These are phyloP conservation scores for Linanthus parryae DNA, from an alignment of 148 eudicot genomes.

Conservation along the genomic window DNA sequence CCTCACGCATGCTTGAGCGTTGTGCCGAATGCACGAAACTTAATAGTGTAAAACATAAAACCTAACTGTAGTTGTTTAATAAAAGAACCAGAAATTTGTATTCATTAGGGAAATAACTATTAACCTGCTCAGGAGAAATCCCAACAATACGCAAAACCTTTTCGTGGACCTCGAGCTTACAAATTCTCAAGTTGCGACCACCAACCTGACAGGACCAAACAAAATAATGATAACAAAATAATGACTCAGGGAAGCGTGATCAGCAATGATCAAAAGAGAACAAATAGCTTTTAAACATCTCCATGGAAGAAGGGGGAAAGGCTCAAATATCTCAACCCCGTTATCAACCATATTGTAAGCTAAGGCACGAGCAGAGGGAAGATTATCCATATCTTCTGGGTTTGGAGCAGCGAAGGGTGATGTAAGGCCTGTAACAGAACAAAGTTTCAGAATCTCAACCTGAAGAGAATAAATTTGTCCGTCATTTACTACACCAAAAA, in stretches of 20 bases:
- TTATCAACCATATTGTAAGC: constrained; percentile 99
- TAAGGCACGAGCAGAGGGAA: constrained; percentile 93
- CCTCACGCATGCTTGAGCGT: too few species aligned
- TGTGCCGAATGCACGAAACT: too few species aligned
- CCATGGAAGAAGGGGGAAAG: not conserved
- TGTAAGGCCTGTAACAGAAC: constrained; percentile 76
- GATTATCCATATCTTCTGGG: constrained; percentile 85
- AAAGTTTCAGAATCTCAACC: too few species aligned
- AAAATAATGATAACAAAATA: too few species aligned
- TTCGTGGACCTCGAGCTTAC: constrained; percentile 84
- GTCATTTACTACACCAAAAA: too few species aligned
- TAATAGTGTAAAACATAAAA: too few species aligned
- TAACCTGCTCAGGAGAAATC: constrained; percentile 77
- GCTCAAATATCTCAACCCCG: constrained; percentile 82
- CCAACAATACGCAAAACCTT: constrained; percentile 76
- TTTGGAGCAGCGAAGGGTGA: constrained; percentile 97
- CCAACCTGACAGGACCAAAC: constrained; percentile 62
- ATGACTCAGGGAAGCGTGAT: too few species aligned
- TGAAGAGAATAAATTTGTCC: too few species aligned
- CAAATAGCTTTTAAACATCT: not conserved
- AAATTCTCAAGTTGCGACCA: constrained; percentile 95
- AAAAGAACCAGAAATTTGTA: too few species aligned
- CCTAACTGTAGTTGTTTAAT: too few species aligned
- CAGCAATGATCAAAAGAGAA: not conserved
- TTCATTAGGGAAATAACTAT: not conserved